Base-by-base conservation (phyloP, 2,329 filamentous ascomycete species). In the Phaeoacremonium minimum region DNA sequence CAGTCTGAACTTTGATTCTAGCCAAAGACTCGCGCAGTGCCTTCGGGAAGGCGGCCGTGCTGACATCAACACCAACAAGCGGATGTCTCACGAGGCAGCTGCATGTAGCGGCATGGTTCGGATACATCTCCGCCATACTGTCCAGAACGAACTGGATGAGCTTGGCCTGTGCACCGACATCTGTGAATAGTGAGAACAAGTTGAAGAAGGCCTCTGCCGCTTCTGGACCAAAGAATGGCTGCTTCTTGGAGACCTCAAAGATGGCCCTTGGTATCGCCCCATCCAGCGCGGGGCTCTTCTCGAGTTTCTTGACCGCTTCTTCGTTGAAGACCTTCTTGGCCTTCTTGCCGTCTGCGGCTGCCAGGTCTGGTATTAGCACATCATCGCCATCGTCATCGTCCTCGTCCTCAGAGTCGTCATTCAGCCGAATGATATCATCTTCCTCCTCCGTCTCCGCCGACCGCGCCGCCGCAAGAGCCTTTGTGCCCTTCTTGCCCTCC, bases 251-350 rank as follows among this genome's bases (percentile, higher is more conserved):
- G 15, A 87, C 80, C 52, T 95, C 88, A 53, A 95, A 96, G 32
- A 98, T 87, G 28, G 91, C 89, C 38, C 89, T 76, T 3, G 93
- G 90, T 47, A 98, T 95, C 13, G 88, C 93, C n/a, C 93, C 93
- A 42, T 85, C 87, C 45, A 96, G 72, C 8, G 88, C 88, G 4
- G 91, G 89, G 32, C 89, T 91, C 39, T 78, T 80, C 52, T 84
- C 71, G 45, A 95, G 66, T 36, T 69, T 67, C 46, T 62, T 53
- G 4, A 63, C 58, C 1, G 64, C 61, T 37, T 69, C 59, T 38
- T 70, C 62, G 46, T 69, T 60, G 33, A 74, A 66, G 28, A 56
- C 72, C 56, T 54, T 73, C 64, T 45, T 67, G 26, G 37, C 36
- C 33, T 50, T 44, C 45, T 60, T 62, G 40, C 38, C 36, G n/a